A percentile compares a stretch with the other conserved stretches of the same genome.
Evolutionary conservation across 2,329 filamentous ascomycete genomes (phyloP).

Genomic region (Aspergillus ibericus): DNA sequence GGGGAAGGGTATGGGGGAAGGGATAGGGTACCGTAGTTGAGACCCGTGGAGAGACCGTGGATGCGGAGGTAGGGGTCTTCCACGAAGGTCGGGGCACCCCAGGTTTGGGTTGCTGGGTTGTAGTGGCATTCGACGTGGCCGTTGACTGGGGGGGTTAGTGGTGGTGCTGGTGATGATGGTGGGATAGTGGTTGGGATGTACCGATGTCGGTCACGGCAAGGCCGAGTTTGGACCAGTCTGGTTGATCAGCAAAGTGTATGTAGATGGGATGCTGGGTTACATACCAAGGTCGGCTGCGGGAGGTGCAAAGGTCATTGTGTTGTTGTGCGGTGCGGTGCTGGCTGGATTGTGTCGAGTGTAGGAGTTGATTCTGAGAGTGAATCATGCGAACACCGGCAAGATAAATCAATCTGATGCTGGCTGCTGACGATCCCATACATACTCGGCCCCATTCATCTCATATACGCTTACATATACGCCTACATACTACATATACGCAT

Average conservation of each 20-base stretch:
- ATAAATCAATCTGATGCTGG: no score
- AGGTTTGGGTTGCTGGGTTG: not conserved
- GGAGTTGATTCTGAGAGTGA: not conserved
- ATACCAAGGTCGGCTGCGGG: not conserved
- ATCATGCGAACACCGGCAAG: no score
- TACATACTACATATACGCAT: not conserved
- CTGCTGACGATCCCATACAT: no score
- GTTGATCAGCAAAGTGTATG: not conserved
- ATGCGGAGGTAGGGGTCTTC: not conserved
- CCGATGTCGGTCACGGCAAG: not conserved
- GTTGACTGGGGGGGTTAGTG: not conserved
- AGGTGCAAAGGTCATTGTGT: not conserved
- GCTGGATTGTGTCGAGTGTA: not conserved
- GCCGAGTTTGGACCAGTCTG: not conserved
- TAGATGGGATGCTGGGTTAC: no score
- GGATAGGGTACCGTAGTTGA: not conserved
- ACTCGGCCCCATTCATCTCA: no score
- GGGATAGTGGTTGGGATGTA: not conserved
- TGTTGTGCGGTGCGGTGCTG: no score
- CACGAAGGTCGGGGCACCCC: slow-evolving; percentile 2
- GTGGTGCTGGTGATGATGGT: not conserved
- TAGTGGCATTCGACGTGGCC: slow-evolving; percentile 6
- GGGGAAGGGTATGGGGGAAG: not conserved
- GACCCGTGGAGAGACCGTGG: slow-evolving; percentile 3
- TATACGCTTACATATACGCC: no score